A percentile compares a stretch with the other conserved stretches of the same genome.
Evolutionary conservation across 768 basidiomycete genomes (phyloP).

Genomic region (Tephrocybe sp.): DNA sequence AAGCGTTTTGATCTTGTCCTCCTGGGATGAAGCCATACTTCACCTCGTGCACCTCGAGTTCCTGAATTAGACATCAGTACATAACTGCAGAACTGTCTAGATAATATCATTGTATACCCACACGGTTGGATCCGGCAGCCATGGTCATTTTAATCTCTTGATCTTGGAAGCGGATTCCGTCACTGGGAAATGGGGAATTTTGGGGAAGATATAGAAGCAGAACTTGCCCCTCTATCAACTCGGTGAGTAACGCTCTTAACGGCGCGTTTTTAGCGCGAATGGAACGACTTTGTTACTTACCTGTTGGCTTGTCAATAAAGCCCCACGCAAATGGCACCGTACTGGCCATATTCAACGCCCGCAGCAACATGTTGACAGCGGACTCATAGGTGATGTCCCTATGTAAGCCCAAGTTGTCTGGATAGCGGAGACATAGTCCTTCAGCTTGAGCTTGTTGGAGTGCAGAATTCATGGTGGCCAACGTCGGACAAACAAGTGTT

Average conservation of each 20-base stretch:
- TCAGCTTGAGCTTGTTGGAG: conserved; percentile 53
- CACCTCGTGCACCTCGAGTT: conserved; percentile 72
- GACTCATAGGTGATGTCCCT: conserved; percentile 51
- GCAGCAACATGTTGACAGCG: conserved; percentile 58
- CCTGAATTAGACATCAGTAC: conserved; percentile 38
- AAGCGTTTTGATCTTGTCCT: conserved; percentile 57
- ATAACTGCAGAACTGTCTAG: not conserved
- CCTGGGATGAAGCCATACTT: conserved; percentile 79
- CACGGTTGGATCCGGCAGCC: conserved; percentile 48
- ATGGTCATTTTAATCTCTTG: conserved; percentile 61
- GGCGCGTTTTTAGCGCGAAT: not conserved
- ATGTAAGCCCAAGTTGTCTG: conserved; percentile 61
- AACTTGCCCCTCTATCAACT: conserved; percentile 56
- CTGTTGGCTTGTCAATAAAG: conserved; percentile 75
- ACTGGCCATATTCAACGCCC: conserved; percentile 55
- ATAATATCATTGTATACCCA: conserved; percentile 32
- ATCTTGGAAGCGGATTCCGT: conserved; percentile 78
- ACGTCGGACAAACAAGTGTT: too few relatives aligned
- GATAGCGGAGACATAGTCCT: conserved; percentile 66
- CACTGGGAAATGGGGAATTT: conserved; percentile 61
- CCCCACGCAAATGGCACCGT: conserved; percentile 66
- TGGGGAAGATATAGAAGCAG: conserved; percentile 64
- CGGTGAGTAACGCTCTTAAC: not conserved
- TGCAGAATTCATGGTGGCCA: too few relatives aligned
- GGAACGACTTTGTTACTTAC: conserved; percentile 42